Evolutionary conservation across 192 early-diverging fungal genomes (phyloP).

Genomic region (Gonapodya sp.): DNA sequence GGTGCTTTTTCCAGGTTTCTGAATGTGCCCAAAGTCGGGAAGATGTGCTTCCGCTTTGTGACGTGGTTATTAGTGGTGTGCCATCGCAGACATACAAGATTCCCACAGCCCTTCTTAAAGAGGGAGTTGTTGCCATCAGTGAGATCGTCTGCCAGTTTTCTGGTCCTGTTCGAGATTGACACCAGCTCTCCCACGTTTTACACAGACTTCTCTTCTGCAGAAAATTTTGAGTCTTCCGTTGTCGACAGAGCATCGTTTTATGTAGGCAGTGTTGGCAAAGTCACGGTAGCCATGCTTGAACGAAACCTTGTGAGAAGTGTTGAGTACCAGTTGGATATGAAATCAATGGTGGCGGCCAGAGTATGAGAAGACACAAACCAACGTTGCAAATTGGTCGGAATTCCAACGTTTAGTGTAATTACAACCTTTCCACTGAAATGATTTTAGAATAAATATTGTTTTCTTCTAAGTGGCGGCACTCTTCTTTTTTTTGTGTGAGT

Average conservation of each 20-base stretch:
- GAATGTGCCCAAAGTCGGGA: slow-evolving; percentile 63
- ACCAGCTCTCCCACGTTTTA: not conserved
- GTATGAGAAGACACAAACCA: too few species aligned
- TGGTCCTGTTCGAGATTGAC: not conserved
- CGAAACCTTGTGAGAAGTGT: slow-evolving; percentile 73
- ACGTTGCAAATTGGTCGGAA: too few species aligned
- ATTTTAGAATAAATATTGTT: too few species aligned
- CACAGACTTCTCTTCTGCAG: slow-evolving; percentile 78
- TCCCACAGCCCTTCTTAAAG: slow-evolving; percentile 74
- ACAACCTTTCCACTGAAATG: too few species aligned
- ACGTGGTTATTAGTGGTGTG: slow-evolving; percentile 98
- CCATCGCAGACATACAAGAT: slow-evolving; percentile 82
- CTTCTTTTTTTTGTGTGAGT: too few species aligned
- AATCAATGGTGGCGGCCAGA: too few species aligned
- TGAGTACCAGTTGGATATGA: not conserved
- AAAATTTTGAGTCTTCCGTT: slow-evolving; percentile 86
- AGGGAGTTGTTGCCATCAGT: slow-evolving; percentile 85
- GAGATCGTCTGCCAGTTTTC: too few species aligned
- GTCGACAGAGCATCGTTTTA: slow-evolving; percentile 90
- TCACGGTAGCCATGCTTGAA: slow-evolving; percentile 97
- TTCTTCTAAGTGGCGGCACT: too few species aligned
- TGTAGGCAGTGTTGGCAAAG: slow-evolving; percentile 94
- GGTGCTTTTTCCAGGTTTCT: slow-evolving; percentile 35
- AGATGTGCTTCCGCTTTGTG: slow-evolving; percentile 74
- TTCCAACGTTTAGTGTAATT: too few species aligned